phyloP scores from a whole-genome alignment of 1,284 basidiomycete species.

The Naganishia albida region DNA sequence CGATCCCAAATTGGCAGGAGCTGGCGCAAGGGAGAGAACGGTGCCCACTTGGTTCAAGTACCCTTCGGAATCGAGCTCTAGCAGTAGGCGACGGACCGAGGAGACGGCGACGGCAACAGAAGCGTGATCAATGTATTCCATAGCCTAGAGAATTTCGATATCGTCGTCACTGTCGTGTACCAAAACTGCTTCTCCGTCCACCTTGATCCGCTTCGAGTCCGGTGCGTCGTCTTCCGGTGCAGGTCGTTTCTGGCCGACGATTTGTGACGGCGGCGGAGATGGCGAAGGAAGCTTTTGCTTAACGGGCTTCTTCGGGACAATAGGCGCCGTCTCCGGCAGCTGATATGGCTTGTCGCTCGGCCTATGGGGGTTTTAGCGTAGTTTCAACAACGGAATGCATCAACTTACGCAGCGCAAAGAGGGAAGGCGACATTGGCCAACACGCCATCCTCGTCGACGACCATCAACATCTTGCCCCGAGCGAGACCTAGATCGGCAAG shows the following conservation, averaged over 20 bases:
- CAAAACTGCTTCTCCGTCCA: slow-evolving; percentile 59
- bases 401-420: slow-evolving; percentile 68
- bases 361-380: slow-evolving; percentile 45
- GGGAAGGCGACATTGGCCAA: slow-evolving; percentile 72
- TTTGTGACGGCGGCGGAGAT: slow-evolving; percentile 52
- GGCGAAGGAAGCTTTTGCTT: slow-evolving; percentile 50
- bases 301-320: slow-evolving; percentile 54
- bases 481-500: slow-evolving; percentile 48
- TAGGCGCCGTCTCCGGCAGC: slow-evolving; percentile 61
- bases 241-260: slow-evolving; percentile 57
- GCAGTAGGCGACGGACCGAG: not conserved
- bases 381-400: too few relatives aligned
- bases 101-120: not conserved
- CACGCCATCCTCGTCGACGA: slow-evolving; percentile 71
- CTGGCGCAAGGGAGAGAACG: slow-evolving; percentile 26
- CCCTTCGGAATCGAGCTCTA: slow-evolving; percentile 12
- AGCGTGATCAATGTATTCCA: not conserved
- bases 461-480: slow-evolving; percentile 70
- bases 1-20: slow-evolving; percentile 22
- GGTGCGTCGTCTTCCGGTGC: slow-evolving; percentile 62
- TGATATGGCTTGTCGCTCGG: slow-evolving; percentile 61
- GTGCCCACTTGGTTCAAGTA: slow-evolving; percentile 33
- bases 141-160: slow-evolving; percentile 33
- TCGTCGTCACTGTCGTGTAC: slow-evolving; percentile 36
- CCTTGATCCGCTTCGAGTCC: slow-evolving; percentile 54